A percentile compares a stretch with the other conserved stretches of the same genome.
phyloP scores from a whole-genome alignment of 2,329 filamentous ascomycete genomes.

The Botrytis pseudocinerea region DNA sequence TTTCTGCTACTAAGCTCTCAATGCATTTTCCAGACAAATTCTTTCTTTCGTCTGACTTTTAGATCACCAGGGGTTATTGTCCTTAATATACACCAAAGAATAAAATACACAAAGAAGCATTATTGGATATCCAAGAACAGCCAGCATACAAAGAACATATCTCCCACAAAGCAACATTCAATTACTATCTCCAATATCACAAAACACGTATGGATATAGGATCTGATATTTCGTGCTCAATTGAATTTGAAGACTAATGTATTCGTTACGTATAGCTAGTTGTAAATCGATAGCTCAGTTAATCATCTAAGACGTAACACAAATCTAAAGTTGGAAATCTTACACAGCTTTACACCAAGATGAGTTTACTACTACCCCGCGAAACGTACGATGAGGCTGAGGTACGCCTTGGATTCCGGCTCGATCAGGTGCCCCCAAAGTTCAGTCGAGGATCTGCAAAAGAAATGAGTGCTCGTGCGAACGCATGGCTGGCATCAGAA shows the following conservation, averaged over 20 bases:
- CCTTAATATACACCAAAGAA: neutral
- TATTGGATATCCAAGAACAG: conserved; percentile 13
- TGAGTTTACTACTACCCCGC: neutral
- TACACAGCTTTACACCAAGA: neutral
- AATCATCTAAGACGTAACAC: neutral
- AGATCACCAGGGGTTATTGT: neutral
- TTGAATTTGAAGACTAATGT: neutral
- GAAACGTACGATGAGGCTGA: neutral
- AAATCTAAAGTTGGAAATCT: neutral
- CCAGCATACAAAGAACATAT: neutral
- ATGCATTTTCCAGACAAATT: neutral
- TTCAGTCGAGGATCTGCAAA: rapidly evolving
- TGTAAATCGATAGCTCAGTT: neutral
- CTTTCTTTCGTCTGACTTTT: neutral
- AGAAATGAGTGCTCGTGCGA: neutral
- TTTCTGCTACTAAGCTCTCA: no score
- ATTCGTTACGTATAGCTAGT: neutral
- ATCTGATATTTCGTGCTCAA: no score
- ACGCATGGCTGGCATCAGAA: neutral
- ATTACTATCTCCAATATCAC: neutral
- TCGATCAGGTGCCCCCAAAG: neutral
- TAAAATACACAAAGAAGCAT: neutral
- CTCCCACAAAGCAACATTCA: neutral
- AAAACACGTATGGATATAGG: neutral
- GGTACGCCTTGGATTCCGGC: neutral